Evolutionary conservation across 768 basidiomycete species (phyloP).

Genomic region (Auriculariales sp.): DNA sequence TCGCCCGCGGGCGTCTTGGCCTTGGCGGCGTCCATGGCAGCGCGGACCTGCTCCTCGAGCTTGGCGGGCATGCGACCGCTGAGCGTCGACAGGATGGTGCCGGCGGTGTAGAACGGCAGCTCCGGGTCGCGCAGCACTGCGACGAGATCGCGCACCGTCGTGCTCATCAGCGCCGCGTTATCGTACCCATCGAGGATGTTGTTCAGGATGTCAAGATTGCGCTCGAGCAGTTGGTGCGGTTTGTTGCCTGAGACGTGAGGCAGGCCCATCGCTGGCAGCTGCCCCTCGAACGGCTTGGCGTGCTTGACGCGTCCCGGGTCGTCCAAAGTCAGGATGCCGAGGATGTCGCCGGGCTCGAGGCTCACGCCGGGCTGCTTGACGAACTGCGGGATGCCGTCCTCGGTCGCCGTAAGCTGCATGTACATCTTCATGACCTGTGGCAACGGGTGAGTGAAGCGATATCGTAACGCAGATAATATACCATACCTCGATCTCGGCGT

Average conservation of each 20-base stretch:
- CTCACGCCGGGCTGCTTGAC: slow-evolving; percentile 98
- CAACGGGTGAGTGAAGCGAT: slow-evolving; percentile 2
- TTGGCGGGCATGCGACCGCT: slow-evolving; percentile 88
- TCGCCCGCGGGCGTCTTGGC: slow-evolving; percentile 53
- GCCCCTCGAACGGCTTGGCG: slow-evolving; percentile 94
- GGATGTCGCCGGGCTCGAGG: slow-evolving; percentile 90
- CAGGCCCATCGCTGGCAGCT: slow-evolving; percentile 74
- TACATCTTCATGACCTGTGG: slow-evolving; percentile 96
- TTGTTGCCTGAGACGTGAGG: slow-evolving; percentile 81
- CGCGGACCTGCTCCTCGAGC: slow-evolving; percentile 75
- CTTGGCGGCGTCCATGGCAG: slow-evolving; percentile 62
- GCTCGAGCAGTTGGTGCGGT: slow-evolving; percentile 71
- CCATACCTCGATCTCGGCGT: slow-evolving; percentile 91
- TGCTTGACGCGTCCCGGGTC: slow-evolving; percentile 95
- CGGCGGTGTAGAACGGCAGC: slow-evolving; percentile 78
- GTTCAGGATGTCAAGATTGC: slow-evolving; percentile 59
- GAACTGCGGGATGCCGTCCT: slow-evolving; percentile 87
- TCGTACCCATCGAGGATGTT: slow-evolving; percentile 96
- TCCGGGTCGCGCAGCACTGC: slow-evolving; percentile 69
- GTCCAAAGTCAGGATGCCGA: slow-evolving; percentile 92
- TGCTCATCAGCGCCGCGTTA: slow-evolving; percentile 80
- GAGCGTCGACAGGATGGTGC: slow-evolving; percentile 70
- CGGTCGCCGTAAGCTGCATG: slow-evolving; percentile 90
- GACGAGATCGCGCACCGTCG: slow-evolving; percentile 77
- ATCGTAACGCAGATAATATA: slow-evolving; percentile 2